Conservation (phyloP, 1,284 basidiomycete genomes). For the Taiwanofungus camphoratus region DNA sequence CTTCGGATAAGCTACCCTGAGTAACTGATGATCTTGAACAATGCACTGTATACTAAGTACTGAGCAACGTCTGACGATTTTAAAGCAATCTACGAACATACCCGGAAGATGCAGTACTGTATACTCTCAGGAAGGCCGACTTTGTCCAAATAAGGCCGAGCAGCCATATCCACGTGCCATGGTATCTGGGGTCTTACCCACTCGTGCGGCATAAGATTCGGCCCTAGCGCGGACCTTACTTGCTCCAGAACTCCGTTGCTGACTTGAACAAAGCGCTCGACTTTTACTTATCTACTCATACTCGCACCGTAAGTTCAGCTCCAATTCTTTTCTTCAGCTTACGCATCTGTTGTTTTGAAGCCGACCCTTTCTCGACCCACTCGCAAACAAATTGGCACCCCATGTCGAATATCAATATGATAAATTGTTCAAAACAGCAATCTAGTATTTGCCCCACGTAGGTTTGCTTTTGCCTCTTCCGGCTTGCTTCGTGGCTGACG, state of each 20-base stretch:
- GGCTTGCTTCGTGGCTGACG: slow-evolving; percentile 15
- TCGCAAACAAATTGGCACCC: slow-evolving; percentile 63
- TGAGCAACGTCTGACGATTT: too few species aligned
- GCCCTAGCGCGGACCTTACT: background rate
- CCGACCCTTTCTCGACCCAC: slow-evolving; percentile 1
- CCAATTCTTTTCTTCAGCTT: slow-evolving; percentile 2
- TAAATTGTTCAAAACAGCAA: slow-evolving; percentile 66
- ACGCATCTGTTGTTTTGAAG: background rate
- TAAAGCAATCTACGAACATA: too few species aligned
- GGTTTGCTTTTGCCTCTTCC: slow-evolving; percentile 28
- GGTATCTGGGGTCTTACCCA: slow-evolving; percentile 3
- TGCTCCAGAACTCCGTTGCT: background rate
- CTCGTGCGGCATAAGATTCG: slow-evolving; percentile 5
- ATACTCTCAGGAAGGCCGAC: too few species aligned
- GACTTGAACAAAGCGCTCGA: slow-evolving; percentile 1
- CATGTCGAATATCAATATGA: slow-evolving; percentile 66
- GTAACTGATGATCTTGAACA: too few species aligned
- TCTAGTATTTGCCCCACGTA: slow-evolving; percentile 90
- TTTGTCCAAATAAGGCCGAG: slow-evolving; percentile 1
- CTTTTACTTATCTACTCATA: background rate
- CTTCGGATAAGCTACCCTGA: too few species aligned
- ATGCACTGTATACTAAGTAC: too few species aligned
- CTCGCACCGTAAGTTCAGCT: too few species aligned
- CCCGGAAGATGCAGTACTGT: too few species aligned
- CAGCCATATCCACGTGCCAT: slow-evolving; percentile 8